Evolutionary conservation across 345 rosid species (phyloP).

Genomic region (Pistacia vera): DNA sequence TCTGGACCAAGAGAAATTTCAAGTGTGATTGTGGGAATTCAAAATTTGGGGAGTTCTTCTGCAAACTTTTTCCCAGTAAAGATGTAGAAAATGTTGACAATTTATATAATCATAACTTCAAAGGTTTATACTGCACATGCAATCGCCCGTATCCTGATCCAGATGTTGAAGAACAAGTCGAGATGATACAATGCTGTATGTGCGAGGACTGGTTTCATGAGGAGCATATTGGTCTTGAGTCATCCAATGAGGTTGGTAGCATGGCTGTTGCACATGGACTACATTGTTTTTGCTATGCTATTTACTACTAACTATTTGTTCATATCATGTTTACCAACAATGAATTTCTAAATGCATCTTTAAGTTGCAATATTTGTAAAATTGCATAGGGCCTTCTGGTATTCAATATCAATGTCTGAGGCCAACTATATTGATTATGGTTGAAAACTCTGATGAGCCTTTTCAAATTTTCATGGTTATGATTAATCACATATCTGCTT

Average conservation of each 20-base stretch:
- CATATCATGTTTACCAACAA: not conserved
- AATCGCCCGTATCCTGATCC: conserved; percentile 90
- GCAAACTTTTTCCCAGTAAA: conserved; percentile 82
- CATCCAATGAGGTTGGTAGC: conserved; percentile 58
- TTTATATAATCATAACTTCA: conserved; percentile 88
- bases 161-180: conserved; percentile 81
- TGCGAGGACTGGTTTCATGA: conserved; percentile 99
- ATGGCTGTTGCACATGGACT: not conserved
- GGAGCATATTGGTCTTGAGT: conserved; percentile 73
- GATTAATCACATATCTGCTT: not conserved
- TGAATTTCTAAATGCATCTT: not conserved
- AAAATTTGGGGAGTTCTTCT: conserved; percentile 70
- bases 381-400: no score
- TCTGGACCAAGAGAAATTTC: conserved; percentile 96
- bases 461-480: no score
- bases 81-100: conserved; percentile 75
- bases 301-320: not conserved
- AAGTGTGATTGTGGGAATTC: conserved; percentile 97
- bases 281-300: not conserved
- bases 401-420: no score
- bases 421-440: no score
- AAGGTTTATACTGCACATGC: conserved; percentile 89
- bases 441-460: no score
- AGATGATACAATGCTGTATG: conserved; percentile 96
- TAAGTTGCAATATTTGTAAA: no score